Conservation (phyloP, 2,329 filamentous ascomycete genomes). For the Pseudopyrenochaeta lycopersici region DNA sequence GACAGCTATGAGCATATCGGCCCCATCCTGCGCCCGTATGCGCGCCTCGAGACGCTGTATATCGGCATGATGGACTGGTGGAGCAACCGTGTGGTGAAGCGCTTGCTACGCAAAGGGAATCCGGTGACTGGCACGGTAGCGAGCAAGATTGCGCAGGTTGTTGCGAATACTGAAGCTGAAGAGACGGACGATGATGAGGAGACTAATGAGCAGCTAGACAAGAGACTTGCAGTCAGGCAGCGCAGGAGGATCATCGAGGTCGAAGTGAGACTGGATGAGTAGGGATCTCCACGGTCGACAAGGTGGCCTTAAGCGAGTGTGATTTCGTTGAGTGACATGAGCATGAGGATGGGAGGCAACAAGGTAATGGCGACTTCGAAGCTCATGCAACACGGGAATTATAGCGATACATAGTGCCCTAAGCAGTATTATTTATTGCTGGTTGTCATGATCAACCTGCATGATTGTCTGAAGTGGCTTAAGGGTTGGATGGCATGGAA, state of each 20-base stretch:
- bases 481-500: too few species aligned
- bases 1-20: conserved; percentile 11
- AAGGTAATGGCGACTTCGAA: neutral
- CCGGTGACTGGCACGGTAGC: neutral
- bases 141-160: neutral
- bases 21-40: conserved; percentile 5
- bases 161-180: conserved; percentile 13
- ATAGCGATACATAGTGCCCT: too few species aligned
- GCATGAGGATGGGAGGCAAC: neutral
- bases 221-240: neutral
- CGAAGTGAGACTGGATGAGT: conserved; percentile 10
- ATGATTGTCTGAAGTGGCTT: too few species aligned
- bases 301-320: neutral
- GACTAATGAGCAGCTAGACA: neutral
- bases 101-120: neutral
- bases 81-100: neutral
- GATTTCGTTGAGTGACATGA: neutral
- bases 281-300: neutral
- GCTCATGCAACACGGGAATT: too few species aligned
- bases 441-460: too few species aligned
- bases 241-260: conserved; percentile 16
- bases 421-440: too few species aligned
- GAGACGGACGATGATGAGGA: conserved; percentile 21
- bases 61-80: conserved; percentile 18
- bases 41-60: conserved; percentile 14